phyloP scores from a whole-genome alignment of 148 eudicot species.

The Agrostemma githago region DNA sequence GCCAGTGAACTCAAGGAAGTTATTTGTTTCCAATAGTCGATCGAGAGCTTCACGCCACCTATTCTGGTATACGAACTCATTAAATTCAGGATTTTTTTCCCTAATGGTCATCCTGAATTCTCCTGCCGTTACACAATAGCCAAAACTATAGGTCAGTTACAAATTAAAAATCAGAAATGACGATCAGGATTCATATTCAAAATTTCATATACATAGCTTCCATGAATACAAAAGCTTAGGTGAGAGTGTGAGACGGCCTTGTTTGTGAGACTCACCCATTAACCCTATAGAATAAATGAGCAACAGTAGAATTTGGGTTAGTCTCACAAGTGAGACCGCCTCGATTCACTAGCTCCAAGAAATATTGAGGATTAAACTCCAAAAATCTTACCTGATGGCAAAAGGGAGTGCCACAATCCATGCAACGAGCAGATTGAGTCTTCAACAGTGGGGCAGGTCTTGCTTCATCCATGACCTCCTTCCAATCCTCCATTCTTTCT shows the following conservation, averaged over 20 bases:
- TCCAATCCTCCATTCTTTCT: slow-evolving; percentile 77
- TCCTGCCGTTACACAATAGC: slow-evolving; percentile 46
- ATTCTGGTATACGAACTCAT: slow-evolving; percentile 91
- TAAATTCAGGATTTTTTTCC: slow-evolving; percentile 97
- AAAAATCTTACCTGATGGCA: slow-evolving; percentile 75
- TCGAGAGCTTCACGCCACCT: slow-evolving; percentile 99
- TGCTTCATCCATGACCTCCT: slow-evolving; percentile 82
- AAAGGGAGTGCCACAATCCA: slow-evolving; percentile 99
- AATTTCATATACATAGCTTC: background rate
- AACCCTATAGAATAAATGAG: no score
- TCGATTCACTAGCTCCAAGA: background rate
- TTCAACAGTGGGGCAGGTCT: slow-evolving; percentile 78
- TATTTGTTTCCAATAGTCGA: slow-evolving; percentile 90
- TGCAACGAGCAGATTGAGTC: slow-evolving; percentile 96
- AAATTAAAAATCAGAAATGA: background rate
- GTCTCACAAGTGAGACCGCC: background rate
- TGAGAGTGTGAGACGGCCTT: no score
- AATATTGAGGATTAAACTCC: background rate
- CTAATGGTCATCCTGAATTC: slow-evolving; percentile 94
- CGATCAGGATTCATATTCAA: background rate
- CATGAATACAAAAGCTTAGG: background rate
- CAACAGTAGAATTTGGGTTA: background rate
- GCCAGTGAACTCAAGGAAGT: slow-evolving; percentile 97
- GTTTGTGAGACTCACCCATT: no score
- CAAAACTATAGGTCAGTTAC: background rate